These are phyloP conservation scores for Lumnitzera racemosa DNA, from an alignment of 345 rosid genomes.

Conservation along the genomic window DNA sequence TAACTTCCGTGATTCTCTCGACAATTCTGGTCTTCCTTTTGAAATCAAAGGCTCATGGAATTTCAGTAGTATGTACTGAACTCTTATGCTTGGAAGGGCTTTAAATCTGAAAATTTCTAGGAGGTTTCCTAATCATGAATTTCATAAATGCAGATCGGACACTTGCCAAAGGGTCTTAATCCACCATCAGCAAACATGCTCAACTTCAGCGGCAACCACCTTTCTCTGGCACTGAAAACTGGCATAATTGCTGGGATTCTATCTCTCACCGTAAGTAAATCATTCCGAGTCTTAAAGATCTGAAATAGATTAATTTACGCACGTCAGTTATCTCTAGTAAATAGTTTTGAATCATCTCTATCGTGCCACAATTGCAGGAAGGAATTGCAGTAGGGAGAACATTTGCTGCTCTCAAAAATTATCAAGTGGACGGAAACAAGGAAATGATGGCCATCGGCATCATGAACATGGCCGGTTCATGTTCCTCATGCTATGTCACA, in stretches of 20 bases:
- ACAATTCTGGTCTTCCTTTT: conserved; percentile 44
- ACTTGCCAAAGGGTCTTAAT: conserved; percentile 85
- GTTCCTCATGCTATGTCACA: conserved; percentile 86
- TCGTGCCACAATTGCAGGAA: conserved; percentile 40
- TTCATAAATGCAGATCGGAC: conserved; percentile 57
- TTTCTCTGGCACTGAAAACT: conserved; percentile 73
- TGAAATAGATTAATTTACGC: too few relatives aligned
- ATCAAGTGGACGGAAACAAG: conserved; percentile 95
- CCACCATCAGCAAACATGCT: conserved; percentile 89
- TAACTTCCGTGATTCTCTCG: conserved; percentile 71
- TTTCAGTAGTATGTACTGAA: conserved; percentile 55
- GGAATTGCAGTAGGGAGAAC: conserved; percentile 99
- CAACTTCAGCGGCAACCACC: conserved; percentile 42
- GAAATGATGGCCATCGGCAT: conserved; percentile 98
- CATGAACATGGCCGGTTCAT: conserved; percentile 95
- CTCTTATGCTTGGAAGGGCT: not conserved
- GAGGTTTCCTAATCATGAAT: not conserved
- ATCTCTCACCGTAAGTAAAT: conserved; percentile 73
- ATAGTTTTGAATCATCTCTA: not conserved
- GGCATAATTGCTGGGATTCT: conserved; percentile 86
- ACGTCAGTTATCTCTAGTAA: not conserved
- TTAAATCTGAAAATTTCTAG: not conserved
- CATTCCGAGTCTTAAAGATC: too few relatives aligned
- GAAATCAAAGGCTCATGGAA: conserved; percentile 51
- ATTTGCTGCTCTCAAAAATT: conserved; percentile 74